Percentiles rank a stretch among this genome's conserved stretches.
Conservation (phyloP, 228 moss, liverwort and hornwort species). For the Sphagnum magellanicum region DNA sequence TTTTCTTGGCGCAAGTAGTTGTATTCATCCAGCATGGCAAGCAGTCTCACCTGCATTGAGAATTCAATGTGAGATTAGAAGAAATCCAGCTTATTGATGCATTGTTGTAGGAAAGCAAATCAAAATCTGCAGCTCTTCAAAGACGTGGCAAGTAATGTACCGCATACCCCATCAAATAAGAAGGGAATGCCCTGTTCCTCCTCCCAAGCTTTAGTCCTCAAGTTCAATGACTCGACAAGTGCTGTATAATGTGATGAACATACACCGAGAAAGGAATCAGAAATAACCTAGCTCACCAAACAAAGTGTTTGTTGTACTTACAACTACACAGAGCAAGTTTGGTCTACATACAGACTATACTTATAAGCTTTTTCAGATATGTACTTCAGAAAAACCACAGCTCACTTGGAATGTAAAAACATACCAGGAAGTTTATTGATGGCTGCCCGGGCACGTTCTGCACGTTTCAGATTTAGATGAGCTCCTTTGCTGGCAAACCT, state of each 20-base stretch:
- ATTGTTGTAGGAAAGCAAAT: too few species aligned
- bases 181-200: constrained; percentile 71
- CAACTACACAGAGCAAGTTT: too few species aligned
- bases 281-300: too few species aligned
- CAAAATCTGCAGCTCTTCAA: too few species aligned
- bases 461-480: constrained; percentile 84
- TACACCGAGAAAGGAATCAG: too few species aligned
- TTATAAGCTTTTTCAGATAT: too few species aligned
- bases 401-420: neutral
- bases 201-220: constrained; percentile 79
- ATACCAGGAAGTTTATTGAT: constrained; percentile 79
- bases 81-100: too few species aligned
- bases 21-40: constrained; percentile 92
- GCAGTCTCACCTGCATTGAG: constrained; percentile 60
- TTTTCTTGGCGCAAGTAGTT: constrained; percentile 89
- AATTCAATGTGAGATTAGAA: constrained; percentile 3
- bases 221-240: constrained; percentile 75
- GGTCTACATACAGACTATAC: too few species aligned
- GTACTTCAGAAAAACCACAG: too few species aligned
- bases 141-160: constrained; percentile 16
- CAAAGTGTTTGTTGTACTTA: too few species aligned
- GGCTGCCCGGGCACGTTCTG: constrained; percentile 78
- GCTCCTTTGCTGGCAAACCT: constrained; percentile 93
- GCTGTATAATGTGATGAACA: constrained; percentile 18
- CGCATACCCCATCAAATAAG: constrained; percentile 92